These are phyloP conservation scores for Kwoniella botswanensis DNA, from an alignment of 768 basidiomycete genomes.

Conservation along the genomic window DNA sequence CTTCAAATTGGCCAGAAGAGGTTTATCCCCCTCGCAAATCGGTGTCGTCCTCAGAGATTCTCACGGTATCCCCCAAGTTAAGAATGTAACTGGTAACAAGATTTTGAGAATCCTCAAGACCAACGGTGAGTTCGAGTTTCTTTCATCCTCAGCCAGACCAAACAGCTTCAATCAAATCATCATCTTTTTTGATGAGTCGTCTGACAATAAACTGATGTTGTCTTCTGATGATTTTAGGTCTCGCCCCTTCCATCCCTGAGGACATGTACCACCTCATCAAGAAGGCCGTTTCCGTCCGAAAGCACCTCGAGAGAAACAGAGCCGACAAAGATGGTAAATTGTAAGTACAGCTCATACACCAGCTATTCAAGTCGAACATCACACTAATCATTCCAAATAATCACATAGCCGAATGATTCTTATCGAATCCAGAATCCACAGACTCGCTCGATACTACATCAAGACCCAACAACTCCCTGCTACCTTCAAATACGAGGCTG, in stretches of 20 bases:
- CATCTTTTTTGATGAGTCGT: background rate
- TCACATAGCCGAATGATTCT: constrained; percentile 83
- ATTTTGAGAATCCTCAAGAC: constrained; percentile 97
- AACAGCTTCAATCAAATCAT: background rate
- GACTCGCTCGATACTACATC: constrained; percentile 98
- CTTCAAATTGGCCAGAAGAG: constrained; percentile 95
- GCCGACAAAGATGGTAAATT: constrained; percentile 81
- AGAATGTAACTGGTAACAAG: constrained; percentile 98
- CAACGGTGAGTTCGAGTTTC: constrained; percentile 68
- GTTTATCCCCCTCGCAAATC: constrained; percentile 95
- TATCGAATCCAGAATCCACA: constrained; percentile 98
- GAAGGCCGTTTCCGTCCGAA: constrained; percentile 99
- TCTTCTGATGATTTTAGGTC: constrained; percentile 64
- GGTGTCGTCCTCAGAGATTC: constrained; percentile 98
- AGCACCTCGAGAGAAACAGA: constrained; percentile 96
- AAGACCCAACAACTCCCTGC: constrained; percentile 96
- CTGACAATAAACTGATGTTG: background rate
- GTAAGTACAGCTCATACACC: constrained; percentile 34
- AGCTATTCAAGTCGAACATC: too few species aligned
- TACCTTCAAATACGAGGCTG: constrained; percentile 98
- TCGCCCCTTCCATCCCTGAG: constrained; percentile 97
- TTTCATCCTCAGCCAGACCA: background rate
- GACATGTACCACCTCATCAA: constrained; percentile 99
- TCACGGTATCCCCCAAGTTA: constrained; percentile 97
- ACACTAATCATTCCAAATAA: background rate